Evolutionary conservation across 768 basidiomycete species (phyloP).

Genomic region (Termitomyces sp.): DNA sequence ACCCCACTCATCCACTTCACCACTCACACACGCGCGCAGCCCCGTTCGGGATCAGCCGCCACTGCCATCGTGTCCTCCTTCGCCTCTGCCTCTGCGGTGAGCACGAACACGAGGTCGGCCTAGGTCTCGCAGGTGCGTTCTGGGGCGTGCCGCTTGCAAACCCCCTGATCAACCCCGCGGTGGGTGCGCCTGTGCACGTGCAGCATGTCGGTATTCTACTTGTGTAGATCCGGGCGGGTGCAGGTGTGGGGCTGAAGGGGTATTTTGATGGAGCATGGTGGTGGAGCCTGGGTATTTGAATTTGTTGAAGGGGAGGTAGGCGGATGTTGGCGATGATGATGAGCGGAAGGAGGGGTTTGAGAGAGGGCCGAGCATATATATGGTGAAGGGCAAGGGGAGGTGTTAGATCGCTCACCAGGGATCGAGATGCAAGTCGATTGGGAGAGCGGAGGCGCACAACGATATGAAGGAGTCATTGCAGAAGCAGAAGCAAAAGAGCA

Average conservation of each 20-base stretch:
- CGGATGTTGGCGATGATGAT: not conserved
- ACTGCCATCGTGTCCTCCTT: not conserved
- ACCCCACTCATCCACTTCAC: not conserved
- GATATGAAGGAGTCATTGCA: not conserved
- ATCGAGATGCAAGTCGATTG: not conserved
- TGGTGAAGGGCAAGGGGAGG: not conserved
- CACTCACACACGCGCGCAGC: not conserved
- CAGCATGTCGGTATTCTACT: conserved; percentile 9
- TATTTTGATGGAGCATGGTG: conserved; percentile 39
- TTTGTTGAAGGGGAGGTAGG: not conserved
- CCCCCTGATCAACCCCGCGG: conserved; percentile 40
- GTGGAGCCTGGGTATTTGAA: conserved; percentile 15
- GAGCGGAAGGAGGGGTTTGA: conserved; percentile 30
- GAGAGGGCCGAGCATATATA: no score
- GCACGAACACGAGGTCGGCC: no score
- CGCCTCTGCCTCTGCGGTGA: conserved; percentile 5
- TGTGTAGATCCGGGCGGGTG: not conserved
- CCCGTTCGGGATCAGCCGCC: not conserved
- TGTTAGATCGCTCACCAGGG: not conserved
- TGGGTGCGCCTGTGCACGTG: conserved; percentile 29
- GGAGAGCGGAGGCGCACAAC: not conserved
- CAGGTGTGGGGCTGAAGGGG: conserved; percentile 29
- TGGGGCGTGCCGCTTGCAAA: conserved; percentile 41
- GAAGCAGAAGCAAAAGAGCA: not conserved
- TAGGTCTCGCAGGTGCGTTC: conserved; percentile 47